These are phyloP conservation scores for Staphylotrichum tortipilum DNA, from an alignment of 495 filamentous ascomycete genomes.

Conservation along the genomic window DNA sequence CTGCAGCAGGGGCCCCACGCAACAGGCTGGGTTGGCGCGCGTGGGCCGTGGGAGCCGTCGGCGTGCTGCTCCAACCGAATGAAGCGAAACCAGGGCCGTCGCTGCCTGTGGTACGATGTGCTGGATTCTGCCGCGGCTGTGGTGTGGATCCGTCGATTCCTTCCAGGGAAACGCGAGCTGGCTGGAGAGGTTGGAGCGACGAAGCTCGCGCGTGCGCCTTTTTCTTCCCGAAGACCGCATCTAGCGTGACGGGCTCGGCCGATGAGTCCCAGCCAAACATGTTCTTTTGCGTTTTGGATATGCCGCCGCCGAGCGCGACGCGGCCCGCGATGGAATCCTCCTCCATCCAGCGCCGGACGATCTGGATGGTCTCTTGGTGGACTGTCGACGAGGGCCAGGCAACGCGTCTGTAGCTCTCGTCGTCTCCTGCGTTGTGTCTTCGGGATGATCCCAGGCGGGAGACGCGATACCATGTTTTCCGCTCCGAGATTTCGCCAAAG, in stretches of 20 bases:
- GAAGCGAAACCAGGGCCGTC: conserved; percentile 17
- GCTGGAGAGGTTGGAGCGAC: conserved; percentile 12
- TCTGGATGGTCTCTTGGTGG: conserved; percentile 43
- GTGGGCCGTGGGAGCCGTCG: conserved; percentile 3
- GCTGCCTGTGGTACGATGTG: conserved; percentile 15
- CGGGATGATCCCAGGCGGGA: conserved; percentile 48
- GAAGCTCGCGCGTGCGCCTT: conserved; percentile 16
- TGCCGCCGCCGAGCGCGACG: conserved; percentile 36
- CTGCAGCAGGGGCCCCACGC: background rate
- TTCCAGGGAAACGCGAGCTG: background rate
- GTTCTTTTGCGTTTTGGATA: conserved; percentile 34
- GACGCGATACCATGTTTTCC: conserved; percentile 56
- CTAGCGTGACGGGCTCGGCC: conserved; percentile 36
- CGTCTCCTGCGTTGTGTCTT: conserved; percentile 46
- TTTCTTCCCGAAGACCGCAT: conserved; percentile 36
- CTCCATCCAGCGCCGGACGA: conserved; percentile 51
- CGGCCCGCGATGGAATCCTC: conserved; percentile 48
- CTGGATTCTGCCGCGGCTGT: conserved; percentile 4
- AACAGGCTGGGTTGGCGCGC: background rate
- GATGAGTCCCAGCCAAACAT: conserved; percentile 49
- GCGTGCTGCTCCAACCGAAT: conserved; percentile 31
- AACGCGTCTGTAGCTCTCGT: conserved; percentile 49
- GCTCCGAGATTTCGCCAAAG: conserved; percentile 44
- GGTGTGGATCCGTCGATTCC: background rate
- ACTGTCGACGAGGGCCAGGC: conserved; percentile 46